Conservation (phyloP, 306 rosid species). For the Glycine latifolia region DNA sequence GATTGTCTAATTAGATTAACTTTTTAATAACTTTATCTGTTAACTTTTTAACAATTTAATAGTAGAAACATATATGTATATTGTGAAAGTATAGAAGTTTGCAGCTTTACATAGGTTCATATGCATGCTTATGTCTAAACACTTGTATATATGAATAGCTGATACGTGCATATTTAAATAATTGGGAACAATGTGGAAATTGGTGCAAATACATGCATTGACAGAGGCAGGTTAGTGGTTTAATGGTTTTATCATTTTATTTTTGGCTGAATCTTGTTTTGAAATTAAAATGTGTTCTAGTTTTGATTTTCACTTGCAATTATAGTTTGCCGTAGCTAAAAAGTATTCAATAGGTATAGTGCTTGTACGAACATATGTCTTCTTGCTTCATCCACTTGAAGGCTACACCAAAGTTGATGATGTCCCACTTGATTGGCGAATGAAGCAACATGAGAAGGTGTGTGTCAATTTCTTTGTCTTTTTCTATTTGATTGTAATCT, state of each 20-base stretch:
- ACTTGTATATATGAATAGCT: no score
- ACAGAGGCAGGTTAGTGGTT: slow-evolving; percentile 84
- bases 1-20: background rate
- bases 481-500: background rate
- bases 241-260: slow-evolving; percentile 19
- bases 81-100: no score
- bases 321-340: background rate
- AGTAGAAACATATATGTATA: no score
- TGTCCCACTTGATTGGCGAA: slow-evolving; percentile 95
- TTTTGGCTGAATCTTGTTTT: background rate
- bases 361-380: slow-evolving; percentile 45
- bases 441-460: slow-evolving; percentile 99
- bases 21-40: no score
- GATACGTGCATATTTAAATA: background rate
- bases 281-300: slow-evolving; percentile 25
- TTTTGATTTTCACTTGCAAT: slow-evolving; percentile 40
- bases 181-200: slow-evolving; percentile 82
- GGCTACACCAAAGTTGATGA: slow-evolving; percentile 99
- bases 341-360: slow-evolving; percentile 20
- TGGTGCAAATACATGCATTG: slow-evolving; percentile 92
- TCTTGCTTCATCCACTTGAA: slow-evolving; percentile 95
- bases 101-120: no score
- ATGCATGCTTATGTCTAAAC: no score
- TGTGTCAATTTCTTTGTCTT: background rate
- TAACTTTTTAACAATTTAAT: background rate